These are phyloP conservation scores for Colletotrichum eremochloae DNA, from an alignment of 2,329 filamentous ascomycete species.

Conservation along the genomic window DNA sequence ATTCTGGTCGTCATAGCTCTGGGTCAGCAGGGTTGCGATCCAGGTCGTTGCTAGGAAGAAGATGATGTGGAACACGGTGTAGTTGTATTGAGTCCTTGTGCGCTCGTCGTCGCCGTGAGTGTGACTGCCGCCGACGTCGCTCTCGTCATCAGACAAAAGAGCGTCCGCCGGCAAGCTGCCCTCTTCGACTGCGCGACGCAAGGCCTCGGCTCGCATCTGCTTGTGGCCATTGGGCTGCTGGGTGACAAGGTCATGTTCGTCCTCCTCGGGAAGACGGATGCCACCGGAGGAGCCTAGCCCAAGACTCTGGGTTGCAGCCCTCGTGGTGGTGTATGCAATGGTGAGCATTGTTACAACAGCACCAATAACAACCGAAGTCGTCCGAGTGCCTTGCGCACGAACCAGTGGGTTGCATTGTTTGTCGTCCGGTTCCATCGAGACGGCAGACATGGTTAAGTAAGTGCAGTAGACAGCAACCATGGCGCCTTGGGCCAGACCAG, in stretches of 20 bases:
- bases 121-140: slow-evolving; percentile 72
- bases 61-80: slow-evolving; percentile 95
- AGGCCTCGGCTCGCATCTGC: slow-evolving; percentile 92
- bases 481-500: slow-evolving; percentile 94
- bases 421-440: slow-evolving; percentile 98
- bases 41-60: slow-evolving; percentile 97
- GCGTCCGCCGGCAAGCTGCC: slow-evolving; percentile 93
- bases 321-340: slow-evolving; percentile 96
- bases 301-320: slow-evolving; percentile 91
- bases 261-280: slow-evolving; percentile 75
- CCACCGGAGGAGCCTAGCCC: slow-evolving; percentile 73
- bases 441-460: slow-evolving; percentile 97
- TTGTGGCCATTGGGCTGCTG: slow-evolving; percentile 84
- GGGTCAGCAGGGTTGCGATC: slow-evolving; percentile 89
- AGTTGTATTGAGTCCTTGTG: slow-evolving; percentile 92
- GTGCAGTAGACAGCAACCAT: slow-evolving; percentile 99
- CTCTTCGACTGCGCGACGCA: slow-evolving; percentile 92
- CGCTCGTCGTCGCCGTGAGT: slow-evolving; percentile 86
- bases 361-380: slow-evolving; percentile 90
- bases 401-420: slow-evolving; percentile 94
- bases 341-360: slow-evolving; percentile 97
- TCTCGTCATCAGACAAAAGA: slow-evolving; percentile 79
- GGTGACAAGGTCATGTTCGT: slow-evolving; percentile 90
- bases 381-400: slow-evolving; percentile 86
- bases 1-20: slow-evolving; percentile 75